These are phyloP conservation scores for Cercospora sesami DNA, from an alignment of 2,329 filamentous ascomycete species.

Conservation along the genomic window DNA sequence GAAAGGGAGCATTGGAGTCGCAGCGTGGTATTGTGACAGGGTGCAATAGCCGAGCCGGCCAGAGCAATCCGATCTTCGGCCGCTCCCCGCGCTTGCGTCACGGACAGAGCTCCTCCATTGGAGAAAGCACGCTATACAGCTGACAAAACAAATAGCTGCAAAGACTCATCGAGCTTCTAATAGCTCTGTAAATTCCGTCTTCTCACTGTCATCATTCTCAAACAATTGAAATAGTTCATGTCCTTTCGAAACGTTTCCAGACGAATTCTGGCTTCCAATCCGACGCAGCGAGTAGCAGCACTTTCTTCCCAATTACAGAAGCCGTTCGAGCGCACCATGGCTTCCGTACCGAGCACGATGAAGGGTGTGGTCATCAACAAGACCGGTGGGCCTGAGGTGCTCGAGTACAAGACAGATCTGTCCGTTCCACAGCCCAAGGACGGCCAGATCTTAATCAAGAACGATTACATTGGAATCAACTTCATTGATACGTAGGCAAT, in stretches of 20 bases:
- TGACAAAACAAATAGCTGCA: constrained; percentile 2
- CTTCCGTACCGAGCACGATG: constrained; percentile 66
- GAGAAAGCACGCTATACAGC: constrained; percentile 2
- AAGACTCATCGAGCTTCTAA: background rate
- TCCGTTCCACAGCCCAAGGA: constrained; percentile 67
- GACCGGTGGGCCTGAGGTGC: constrained; percentile 69
- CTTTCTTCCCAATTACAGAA: constrained; percentile 24
- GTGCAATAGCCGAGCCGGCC: constrained; percentile 7
- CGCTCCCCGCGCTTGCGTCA: constrained; percentile 8
- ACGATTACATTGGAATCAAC: constrained; percentile 78
- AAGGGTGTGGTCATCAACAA: constrained; percentile 71
- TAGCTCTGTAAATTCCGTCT: background rate
- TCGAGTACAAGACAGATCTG: constrained; percentile 69
- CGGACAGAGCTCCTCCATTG: background rate
- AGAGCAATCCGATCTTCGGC: constrained; percentile 9
- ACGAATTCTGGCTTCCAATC: constrained; percentile 22
- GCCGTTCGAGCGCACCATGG: constrained; percentile 39
- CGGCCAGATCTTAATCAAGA: constrained; percentile 77
- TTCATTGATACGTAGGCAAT: constrained; percentile 73
- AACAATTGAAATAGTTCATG: constrained; percentile 17
- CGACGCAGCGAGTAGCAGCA: constrained; percentile 30
- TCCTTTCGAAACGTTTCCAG: constrained; percentile 22
- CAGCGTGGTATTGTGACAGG: background rate
- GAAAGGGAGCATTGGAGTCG: background rate
- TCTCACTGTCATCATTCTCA: background rate